Base-by-base conservation (phyloP, 2,329 filamentous ascomycete genomes). In the Aspergillus oerlinghausenensis region DNA sequence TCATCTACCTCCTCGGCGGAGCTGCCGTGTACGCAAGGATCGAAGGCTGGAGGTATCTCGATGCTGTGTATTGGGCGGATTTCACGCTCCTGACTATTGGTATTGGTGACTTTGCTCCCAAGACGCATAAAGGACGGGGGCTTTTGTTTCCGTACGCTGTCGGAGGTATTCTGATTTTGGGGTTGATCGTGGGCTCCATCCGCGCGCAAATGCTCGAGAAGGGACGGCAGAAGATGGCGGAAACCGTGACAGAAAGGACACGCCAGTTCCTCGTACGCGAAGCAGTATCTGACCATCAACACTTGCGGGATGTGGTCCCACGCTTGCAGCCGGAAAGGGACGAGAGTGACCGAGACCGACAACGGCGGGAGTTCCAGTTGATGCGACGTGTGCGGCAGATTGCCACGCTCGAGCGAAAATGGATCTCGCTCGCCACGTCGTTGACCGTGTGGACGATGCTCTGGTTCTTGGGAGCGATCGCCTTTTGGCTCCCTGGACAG, bases 341-440 rank as follows among this genome's bases (percentile, higher is more conserved):
- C 0, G 62, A 62, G n/a, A 64, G 61, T 32, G 59, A 66, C n/a
- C 55, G 62, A 25, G 63, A 70, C 14, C 59, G 67, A 49, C 65
- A 69, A 9, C 65, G 67, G 55, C 66, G 65, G 17, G 73, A 76
- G 54, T 76, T 81, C 58, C 67, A 74, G 14, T 71, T 77, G 4
- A 80, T 80, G 79, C 73, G 78, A 14, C 71, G 71, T 47, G 74
- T 79, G 2, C 77, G 79, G 50, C 68, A 73, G 6, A 60, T 73
- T 21, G 72, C 77, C 1, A 73, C 73, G 21, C 60, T 68, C 1
- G 68, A 79, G 53, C 69, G 74, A 10, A 74, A 75, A 19, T 80
- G 74, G 69, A 64, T 78, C 23, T 72, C 75, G 0, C 66, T 80
- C 0, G 48, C 63, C 3, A 66, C 69, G 2, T 77, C 77, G 19